Base-by-base conservation (phyloP, 768 basidiomycete species). In the Tephrocybe rancida region DNA sequence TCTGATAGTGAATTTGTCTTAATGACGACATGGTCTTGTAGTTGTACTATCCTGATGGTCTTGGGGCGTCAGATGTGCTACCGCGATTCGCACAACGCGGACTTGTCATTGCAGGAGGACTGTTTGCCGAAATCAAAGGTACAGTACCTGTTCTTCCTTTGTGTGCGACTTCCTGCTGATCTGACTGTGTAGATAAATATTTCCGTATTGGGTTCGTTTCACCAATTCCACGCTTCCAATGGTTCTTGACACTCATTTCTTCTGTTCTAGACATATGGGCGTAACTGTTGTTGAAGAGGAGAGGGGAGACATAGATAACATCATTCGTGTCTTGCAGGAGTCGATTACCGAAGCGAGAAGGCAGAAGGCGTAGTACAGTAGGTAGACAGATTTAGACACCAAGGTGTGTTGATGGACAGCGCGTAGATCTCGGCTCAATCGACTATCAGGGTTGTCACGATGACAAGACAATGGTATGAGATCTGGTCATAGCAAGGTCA, bases 61-160 rank as follows among this genome's bases (percentile, higher is more conserved):
- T 95, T n/a, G 72, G 72, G 22, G 87, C 90, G 0, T 71, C 82
- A 6, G 92, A 96, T 61, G 70, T 98, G 25, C 57, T 98, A 42
- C 89, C 92, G 6, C 80, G 86, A 42, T 77, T 98, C 24, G 75
- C 76, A 42, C 80, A 86, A 67, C 83, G 80, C 55, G 86, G 84
- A 11, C 77, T 98, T 50, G 79, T 97, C 37, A 84, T 92, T 35
- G 93, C 97, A 34, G 95, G 88, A 32, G 96, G 97, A 9, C 69
- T 99, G 57, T 91, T 96, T 70, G 81, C 84, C 53, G 81, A 77
- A 32, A 86, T 92, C 70, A 94, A 92, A 76, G 87, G 88, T 86
- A 32, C n/a, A 75, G 68, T 24, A 52, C 32, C 29, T 46, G 8
- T 19, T 19, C 11, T 44, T 50, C 9, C 30, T 41, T 44, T 52